These are phyloP conservation scores for Plenodomus tracheiphilus DNA, from an alignment of 2,329 filamentous ascomycete species.

Conservation along the genomic window DNA sequence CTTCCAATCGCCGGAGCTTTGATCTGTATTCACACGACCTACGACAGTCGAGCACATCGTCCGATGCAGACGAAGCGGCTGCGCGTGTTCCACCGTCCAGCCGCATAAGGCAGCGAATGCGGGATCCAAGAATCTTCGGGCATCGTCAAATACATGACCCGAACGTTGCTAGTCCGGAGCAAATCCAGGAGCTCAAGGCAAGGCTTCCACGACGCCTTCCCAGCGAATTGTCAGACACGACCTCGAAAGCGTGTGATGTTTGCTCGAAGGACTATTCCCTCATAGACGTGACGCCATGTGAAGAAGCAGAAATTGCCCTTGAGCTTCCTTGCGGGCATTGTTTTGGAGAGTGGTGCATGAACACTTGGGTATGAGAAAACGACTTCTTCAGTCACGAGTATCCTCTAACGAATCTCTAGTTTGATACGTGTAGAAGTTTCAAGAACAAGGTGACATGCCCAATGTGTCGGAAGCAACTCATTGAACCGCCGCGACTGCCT, in stretches of 20 bases:
- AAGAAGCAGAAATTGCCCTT: conserved; percentile 40
- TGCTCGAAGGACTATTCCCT: conserved; percentile 42
- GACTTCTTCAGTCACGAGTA: not conserved
- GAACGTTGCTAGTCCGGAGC: conserved; percentile 25
- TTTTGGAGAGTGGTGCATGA: conserved; percentile 43
- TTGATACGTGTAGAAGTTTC: conserved; percentile 40
- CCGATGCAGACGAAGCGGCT: conserved; percentile 31
- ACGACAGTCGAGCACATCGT: conserved; percentile 20
- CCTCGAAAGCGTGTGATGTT: conserved; percentile 37
- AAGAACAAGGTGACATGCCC: conserved; percentile 45
- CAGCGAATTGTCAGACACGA: conserved; percentile 28
- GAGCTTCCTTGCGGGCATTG: conserved; percentile 40
- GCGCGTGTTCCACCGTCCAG: conserved; percentile 23
- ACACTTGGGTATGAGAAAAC: conserved; percentile 31
- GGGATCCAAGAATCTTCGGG: conserved; percentile 17
- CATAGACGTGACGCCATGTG: conserved; percentile 28
- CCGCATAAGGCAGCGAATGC: conserved; percentile 17
- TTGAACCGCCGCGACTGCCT: conserved; percentile 23
- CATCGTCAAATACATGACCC: conserved; percentile 20
- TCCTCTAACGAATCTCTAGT: conserved; percentile 10
- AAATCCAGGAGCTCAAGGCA: conserved; percentile 37
- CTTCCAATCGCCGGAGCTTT: conserved; percentile 37
- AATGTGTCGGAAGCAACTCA: conserved; percentile 41
- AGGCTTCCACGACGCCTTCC: conserved; percentile 30
- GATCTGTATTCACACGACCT: conserved; percentile 36